These are phyloP conservation scores for Penicillium sp. DNA, from an alignment of 2,329 filamentous ascomycete genomes.

Conservation along the genomic window DNA sequence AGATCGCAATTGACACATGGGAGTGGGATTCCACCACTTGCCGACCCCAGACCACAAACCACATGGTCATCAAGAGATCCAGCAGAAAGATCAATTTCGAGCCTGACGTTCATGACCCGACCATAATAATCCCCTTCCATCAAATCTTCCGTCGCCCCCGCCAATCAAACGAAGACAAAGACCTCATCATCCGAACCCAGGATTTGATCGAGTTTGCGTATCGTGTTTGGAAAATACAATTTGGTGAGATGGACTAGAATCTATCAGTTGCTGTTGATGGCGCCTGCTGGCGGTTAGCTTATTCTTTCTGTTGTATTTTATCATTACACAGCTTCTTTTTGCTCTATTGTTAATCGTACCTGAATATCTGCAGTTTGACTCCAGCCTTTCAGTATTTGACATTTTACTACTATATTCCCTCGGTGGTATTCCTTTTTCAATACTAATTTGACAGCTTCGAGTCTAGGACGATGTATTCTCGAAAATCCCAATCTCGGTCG, in stretches of 20 bases:
- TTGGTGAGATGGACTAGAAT: not conserved
- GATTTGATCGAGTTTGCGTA: conserved; percentile 7
- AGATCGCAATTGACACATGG: conserved; percentile 3
- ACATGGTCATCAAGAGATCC: not conserved
- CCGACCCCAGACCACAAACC: not conserved
- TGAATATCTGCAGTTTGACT: not conserved
- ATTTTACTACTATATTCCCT: not conserved
- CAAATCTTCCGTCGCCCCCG: conserved; percentile 2
- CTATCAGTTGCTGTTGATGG: not conserved
- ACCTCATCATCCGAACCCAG: conserved; percentile 3
- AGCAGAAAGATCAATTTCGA: not conserved
- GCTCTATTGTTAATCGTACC: not conserved
- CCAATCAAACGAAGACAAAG: not conserved
- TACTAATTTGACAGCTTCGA: too few species aligned
- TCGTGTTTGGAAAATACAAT: conserved; percentile 7
- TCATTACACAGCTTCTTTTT: not conserved
- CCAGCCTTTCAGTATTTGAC: not conserved
- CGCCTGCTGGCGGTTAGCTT: not conserved
- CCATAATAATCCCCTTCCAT: conserved; percentile 3
- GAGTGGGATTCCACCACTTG: not conserved
- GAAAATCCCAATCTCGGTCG: too few species aligned
- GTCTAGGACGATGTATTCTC: too few species aligned
- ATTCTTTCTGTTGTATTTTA: not conserved
- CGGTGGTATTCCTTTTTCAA: too few species aligned
- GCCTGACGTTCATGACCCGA: not conserved